Conservation (phyloP, 352 stramenopile species). For the Globisporangium spinosum region DNA sequence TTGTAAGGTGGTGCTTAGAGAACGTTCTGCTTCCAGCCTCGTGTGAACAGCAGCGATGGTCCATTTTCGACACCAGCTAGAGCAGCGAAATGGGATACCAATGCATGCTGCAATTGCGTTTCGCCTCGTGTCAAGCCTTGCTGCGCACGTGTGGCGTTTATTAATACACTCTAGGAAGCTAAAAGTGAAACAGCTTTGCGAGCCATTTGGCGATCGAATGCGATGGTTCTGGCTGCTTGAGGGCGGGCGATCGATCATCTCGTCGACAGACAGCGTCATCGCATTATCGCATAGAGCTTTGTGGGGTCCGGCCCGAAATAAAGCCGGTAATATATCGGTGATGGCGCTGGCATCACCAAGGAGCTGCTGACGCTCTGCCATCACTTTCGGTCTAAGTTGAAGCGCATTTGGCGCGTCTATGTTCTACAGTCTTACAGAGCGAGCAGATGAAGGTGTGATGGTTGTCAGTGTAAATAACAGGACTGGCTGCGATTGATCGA, state of each 20-base stretch:
- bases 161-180: neutral
- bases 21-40: too few relatives aligned
- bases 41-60: neutral
- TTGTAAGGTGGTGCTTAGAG: too few relatives aligned
- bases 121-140: neutral
- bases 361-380: neutral
- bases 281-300: neutral
- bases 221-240: neutral
- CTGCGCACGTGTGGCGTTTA: neutral
- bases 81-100: neutral
- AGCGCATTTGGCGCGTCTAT: neutral
- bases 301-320: neutral
- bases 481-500: too few relatives aligned
- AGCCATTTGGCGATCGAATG: neutral
- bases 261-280: neutral
- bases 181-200: neutral
- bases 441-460: too few relatives aligned
- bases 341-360: slow-evolving; percentile 5
- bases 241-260: neutral
- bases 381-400: neutral
- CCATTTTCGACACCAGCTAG: neutral
- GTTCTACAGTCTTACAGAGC: neutral
- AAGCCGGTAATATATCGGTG: neutral
- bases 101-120: neutral
- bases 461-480: too few relatives aligned